These are phyloP conservation scores for Eimeria acervulina DNA, from an alignment of 169 alveolate species.

Conservation along the genomic window DNA sequence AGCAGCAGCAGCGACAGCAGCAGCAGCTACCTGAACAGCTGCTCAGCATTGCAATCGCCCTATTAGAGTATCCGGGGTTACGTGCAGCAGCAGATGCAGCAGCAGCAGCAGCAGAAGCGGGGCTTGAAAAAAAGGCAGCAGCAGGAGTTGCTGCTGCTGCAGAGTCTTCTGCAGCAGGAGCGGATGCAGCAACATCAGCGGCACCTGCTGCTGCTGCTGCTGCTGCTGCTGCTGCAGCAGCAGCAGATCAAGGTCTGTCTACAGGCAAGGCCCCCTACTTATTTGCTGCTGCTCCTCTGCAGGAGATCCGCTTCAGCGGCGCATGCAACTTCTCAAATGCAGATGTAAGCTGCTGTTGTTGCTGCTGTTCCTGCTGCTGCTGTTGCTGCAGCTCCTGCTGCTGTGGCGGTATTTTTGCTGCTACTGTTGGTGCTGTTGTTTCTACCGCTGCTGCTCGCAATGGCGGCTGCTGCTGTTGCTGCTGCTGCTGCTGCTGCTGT, in stretches of 20 bases:
- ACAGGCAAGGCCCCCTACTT: not conserved
- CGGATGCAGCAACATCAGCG: not conserved
- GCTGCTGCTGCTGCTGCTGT: too few relatives aligned
- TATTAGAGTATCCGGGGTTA: too few relatives aligned
- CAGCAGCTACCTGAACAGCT: slow-evolving; percentile 32
- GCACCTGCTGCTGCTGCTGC: not conserved
- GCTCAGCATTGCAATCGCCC: not conserved
- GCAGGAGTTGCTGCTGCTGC: too few relatives aligned
- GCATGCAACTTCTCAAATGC: not conserved
- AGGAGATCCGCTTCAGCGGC: not conserved
- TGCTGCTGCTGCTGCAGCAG: not conserved
- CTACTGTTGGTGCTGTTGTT: not conserved
- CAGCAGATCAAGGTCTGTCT: not conserved
- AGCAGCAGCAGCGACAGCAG: slow-evolving; percentile 49
- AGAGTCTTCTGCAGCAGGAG: not conserved
- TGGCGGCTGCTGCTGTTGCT: not conserved
- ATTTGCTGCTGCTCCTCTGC: slow-evolving; percentile 18
- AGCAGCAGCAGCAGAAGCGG: too few relatives aligned
- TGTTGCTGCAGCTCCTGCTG: not conserved
- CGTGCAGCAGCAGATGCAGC: too few relatives aligned
- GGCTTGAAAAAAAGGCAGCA: too few relatives aligned
- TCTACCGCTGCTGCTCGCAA: not conserved
- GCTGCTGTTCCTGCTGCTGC: not conserved
- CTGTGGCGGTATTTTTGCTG: too few relatives aligned
- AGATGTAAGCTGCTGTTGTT: not conserved